Conservation (phyloP, 352 stramenopile genomes). For the Phytophthora palmivora region DNA sequence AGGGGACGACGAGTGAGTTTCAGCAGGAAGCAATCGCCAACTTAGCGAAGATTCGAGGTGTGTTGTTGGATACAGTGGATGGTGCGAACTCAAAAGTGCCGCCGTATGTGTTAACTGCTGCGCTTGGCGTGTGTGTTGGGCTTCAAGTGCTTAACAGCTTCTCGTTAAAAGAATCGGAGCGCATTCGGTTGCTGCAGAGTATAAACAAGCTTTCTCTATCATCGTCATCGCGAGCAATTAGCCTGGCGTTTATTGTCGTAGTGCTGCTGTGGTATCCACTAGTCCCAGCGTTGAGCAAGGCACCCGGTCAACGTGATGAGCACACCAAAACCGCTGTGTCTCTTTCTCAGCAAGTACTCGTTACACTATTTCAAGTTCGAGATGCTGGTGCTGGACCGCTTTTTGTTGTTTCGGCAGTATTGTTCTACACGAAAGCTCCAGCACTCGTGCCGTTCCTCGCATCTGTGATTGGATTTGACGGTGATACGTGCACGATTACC, state of each 20-base stretch:
- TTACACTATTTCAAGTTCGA: constrained; percentile 52
- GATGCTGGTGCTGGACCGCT: constrained; percentile 55
- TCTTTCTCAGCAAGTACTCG: constrained; percentile 68
- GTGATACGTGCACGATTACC: constrained; percentile 15
- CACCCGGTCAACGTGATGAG: constrained; percentile 65
- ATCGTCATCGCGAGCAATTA: constrained; percentile 46
- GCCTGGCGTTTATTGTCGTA: constrained; percentile 61
- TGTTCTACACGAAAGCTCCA: constrained; percentile 77
- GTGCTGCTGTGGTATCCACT: constrained; percentile 67
- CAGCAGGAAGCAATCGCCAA: constrained; percentile 23
- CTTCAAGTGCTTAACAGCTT: constrained; percentile 58
- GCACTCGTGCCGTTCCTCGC: constrained; percentile 59
- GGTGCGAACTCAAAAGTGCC: constrained; percentile 13
- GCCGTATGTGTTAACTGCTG: constrained; percentile 37
- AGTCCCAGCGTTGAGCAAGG: constrained; percentile 58
- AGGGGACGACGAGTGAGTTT: constrained; percentile 18
- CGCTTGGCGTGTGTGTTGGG: constrained; percentile 55
- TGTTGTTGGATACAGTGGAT: constrained; percentile 37
- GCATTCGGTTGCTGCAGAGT: constrained; percentile 49
- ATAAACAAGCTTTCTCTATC: constrained; percentile 45
- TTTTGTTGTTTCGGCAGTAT: constrained; percentile 66
- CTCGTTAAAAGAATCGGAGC: constrained; percentile 53
- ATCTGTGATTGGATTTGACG: constrained; percentile 46
- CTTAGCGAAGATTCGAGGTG: constrained; percentile 22
- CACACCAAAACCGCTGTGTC: constrained; percentile 54